Conservation (phyloP, 179 eudicot species). For the Camellia oleifera region DNA sequence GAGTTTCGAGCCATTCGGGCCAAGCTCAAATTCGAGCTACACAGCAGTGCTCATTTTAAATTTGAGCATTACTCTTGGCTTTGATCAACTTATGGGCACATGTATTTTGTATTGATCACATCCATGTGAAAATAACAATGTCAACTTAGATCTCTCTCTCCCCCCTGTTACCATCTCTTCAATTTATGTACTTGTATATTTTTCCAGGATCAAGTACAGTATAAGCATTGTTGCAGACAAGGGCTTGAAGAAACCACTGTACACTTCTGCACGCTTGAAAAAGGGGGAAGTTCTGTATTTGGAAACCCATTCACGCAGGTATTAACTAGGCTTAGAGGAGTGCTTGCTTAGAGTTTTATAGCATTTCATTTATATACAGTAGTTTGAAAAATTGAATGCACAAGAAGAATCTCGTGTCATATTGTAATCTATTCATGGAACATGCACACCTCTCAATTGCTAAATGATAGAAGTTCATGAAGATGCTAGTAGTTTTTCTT, state of each 20-base stretch:
- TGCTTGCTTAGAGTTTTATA: slow-evolving; percentile 3
- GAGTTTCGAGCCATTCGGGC: neutral
- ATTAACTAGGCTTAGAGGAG: neutral
- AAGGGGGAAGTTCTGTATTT: slow-evolving; percentile 93
- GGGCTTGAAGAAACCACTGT: slow-evolving; percentile 83
- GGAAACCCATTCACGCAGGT: slow-evolving; percentile 90
- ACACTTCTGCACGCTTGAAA: slow-evolving; percentile 90
- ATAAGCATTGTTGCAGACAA: slow-evolving; percentile 90
- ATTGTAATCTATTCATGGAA: neutral
- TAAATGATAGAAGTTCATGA: neutral
- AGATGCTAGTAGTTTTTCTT: neutral
- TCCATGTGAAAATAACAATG: neutral
- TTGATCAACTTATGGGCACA: neutral
- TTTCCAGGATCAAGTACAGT: slow-evolving; percentile 82
- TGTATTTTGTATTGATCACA: neutral
- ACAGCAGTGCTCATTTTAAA: neutral
- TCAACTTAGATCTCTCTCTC: neutral
- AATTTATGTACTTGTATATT: neutral
- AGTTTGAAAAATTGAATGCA: neutral
- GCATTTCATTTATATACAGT: neutral
- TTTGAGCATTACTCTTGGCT: neutral
- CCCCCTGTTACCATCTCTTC: neutral
- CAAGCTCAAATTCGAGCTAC: too few relatives aligned
- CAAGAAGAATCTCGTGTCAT: neutral
- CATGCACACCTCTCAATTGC: neutral